Conservation (phyloP, 371 early-diverging fungal genomes). For the Nematocida parisii region DNA sequence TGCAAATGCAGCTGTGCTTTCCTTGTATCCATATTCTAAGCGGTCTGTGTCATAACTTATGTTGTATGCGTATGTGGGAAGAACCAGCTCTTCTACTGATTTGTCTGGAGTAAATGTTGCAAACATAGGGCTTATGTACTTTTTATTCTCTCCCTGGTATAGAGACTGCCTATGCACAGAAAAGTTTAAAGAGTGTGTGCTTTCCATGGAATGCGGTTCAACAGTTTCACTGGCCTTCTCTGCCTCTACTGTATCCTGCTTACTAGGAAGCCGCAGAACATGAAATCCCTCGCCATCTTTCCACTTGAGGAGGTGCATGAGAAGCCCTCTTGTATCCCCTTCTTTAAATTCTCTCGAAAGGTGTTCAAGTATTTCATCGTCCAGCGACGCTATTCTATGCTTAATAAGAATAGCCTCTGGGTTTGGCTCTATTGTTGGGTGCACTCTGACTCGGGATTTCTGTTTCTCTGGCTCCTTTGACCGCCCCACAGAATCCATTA, state of each 20-base stretch:
- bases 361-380: conserved; percentile 54
- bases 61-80: conserved; percentile 56
- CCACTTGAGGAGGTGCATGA: conserved; percentile 55
- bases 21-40: conserved; percentile 14
- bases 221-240: not conserved
- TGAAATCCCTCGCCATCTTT: conserved; percentile 25
- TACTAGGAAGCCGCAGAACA: not conserved
- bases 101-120: conserved; percentile 44
- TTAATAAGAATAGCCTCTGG: conserved; percentile 45
- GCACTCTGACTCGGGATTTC: conserved; percentile 26
- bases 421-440: conserved; percentile 46
- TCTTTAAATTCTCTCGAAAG: conserved; percentile 51
- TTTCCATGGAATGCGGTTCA: not conserved
- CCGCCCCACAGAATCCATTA: conserved; percentile 70
- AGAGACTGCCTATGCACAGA: not conserved
- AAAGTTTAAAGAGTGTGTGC: not conserved
- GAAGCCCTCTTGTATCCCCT: conserved; percentile 58
- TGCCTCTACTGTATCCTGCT: not conserved
- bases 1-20: not conserved
- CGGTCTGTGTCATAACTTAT: conserved; percentile 43
- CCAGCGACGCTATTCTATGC: conserved; percentile 21
- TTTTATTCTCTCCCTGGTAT: conserved; percentile 2
- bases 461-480: conserved; percentile 58
- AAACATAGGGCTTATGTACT: conserved; percentile 55
- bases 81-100: conserved; percentile 27